These are phyloP conservation scores for Blastobotrys apis DNA, from an alignment of 1,139 yeast genomes.

Conservation along the genomic window DNA sequence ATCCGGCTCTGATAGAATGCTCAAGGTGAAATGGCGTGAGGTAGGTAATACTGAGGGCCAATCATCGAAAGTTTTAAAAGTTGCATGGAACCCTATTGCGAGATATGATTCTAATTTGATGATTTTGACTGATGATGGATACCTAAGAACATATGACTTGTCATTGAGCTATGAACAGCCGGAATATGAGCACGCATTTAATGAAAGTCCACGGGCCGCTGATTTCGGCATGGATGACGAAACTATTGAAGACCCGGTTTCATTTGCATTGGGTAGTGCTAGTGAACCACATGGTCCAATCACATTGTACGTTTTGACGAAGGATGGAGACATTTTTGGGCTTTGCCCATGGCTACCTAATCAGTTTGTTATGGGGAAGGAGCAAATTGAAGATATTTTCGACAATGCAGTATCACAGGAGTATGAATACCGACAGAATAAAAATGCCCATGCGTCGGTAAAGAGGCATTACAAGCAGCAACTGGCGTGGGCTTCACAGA, in stretches of 20 bases:
- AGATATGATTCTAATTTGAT: constrained; percentile 41
- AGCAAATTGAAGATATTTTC: constrained; percentile 39
- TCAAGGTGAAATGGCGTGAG: constrained; percentile 11
- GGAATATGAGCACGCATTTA: constrained; percentile 17
- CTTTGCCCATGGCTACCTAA: constrained; percentile 55
- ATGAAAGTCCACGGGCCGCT: neutral
- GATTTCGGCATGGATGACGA: constrained; percentile 15
- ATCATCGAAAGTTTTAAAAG: constrained; percentile 25
- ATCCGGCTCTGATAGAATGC: constrained; percentile 19
- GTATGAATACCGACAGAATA: constrained; percentile 20
- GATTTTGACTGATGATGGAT: constrained; percentile 38
- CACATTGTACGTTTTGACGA: constrained; percentile 46
- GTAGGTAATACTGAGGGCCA: constrained; percentile 7
- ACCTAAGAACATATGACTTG: constrained; percentile 38
- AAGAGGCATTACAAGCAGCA: constrained; percentile 24
- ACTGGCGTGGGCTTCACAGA: constrained; percentile 28
- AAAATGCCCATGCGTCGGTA: constrained; percentile 9
- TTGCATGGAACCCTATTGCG: constrained; percentile 45
- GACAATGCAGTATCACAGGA: constrained; percentile 40
- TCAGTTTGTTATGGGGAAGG: constrained; percentile 35
- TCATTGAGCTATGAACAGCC: constrained; percentile 29
- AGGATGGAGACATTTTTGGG: constrained; percentile 53
- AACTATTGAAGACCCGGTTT: constrained; percentile 30
- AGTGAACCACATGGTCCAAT: constrained; percentile 40
- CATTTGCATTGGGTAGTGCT: constrained; percentile 47